Evolutionary conservation across 768 basidiomycete species (phyloP).

Genomic region (Filobasidium wieringae): DNA sequence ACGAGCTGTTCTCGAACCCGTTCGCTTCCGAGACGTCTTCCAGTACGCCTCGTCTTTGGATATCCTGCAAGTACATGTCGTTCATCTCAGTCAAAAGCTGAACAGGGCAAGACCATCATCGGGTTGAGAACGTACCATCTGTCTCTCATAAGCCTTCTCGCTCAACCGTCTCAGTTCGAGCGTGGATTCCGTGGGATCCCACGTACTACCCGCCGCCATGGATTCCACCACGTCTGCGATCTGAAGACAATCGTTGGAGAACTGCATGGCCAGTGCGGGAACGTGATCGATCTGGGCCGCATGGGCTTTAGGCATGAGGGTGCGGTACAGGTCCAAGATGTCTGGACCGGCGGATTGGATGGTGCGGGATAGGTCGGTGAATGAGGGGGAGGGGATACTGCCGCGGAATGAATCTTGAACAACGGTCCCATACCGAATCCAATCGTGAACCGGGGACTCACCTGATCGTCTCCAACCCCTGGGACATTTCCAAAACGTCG

Average conservation of each 20-base stretch:
- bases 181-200: constrained; percentile 44
- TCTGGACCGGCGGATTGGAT: constrained; percentile 49
- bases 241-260: constrained; percentile 70
- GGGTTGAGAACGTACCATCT: constrained; percentile 48
- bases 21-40: constrained; percentile 48
- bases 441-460: constrained; percentile 16
- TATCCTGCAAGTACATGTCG: constrained; percentile 41
- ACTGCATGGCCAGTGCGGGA: constrained; percentile 54
- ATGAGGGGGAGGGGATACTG: background rate
- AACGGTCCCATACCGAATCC: background rate
- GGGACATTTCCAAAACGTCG: constrained; percentile 17
- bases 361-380: background rate
- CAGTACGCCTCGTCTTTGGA: constrained; percentile 44
- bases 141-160: constrained; percentile 59
- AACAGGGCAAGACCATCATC: background rate
- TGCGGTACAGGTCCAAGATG: constrained; percentile 65
- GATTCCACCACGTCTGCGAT: constrained; percentile 45
- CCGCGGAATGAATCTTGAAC: background rate
- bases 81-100: background rate
- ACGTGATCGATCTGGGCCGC: constrained; percentile 43
- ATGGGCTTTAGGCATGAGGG: constrained; percentile 60
- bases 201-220: constrained; percentile 2
- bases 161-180: constrained; percentile 48
- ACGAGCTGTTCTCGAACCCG: constrained; percentile 57
- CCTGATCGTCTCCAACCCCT: constrained; percentile 50